Evolutionary conservation across 805 yeast genomes (phyloP).

Genomic region (Cephaloascus fragrans): DNA sequence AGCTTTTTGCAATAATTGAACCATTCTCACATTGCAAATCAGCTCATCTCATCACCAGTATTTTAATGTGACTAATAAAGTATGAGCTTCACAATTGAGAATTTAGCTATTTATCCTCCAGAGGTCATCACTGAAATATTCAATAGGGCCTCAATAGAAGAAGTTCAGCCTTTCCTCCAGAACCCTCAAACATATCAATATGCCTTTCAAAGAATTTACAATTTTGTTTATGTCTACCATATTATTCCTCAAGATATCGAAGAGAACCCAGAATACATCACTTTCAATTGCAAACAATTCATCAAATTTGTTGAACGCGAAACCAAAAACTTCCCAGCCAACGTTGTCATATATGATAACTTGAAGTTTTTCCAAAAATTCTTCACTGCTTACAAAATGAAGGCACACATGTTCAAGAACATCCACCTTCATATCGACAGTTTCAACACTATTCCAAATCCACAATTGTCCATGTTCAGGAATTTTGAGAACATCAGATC

Average conservation of each 20-base stretch:
- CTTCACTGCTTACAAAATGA: slow-evolving; percentile 5
- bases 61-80: no score
- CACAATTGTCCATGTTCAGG: slow-evolving; percentile 11
- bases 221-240: not conserved
- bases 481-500: slow-evolving; percentile 20
- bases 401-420: slow-evolving; percentile 4
- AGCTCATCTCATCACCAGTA: no score
- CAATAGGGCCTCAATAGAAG: not conserved
- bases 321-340: not conserved
- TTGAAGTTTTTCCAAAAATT: slow-evolving; percentile 4
- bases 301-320: not conserved
- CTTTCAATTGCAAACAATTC: not conserved
- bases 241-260: not conserved
- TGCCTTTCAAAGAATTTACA: not conserved
- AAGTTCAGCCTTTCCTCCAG: not conserved
- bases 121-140: not conserved
- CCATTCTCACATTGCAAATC: no score
- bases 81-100: not conserved
- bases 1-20: no score
- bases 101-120: not conserved
- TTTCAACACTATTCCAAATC: slow-evolving; percentile 1
- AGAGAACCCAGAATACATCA: not conserved
- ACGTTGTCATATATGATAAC: not conserved
- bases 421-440: slow-evolving; percentile 9
- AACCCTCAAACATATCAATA: not conserved